These are phyloP conservation scores for Cytospora mali DNA, from an alignment of 2,329 filamentous ascomycete genomes.

Conservation along the genomic window DNA sequence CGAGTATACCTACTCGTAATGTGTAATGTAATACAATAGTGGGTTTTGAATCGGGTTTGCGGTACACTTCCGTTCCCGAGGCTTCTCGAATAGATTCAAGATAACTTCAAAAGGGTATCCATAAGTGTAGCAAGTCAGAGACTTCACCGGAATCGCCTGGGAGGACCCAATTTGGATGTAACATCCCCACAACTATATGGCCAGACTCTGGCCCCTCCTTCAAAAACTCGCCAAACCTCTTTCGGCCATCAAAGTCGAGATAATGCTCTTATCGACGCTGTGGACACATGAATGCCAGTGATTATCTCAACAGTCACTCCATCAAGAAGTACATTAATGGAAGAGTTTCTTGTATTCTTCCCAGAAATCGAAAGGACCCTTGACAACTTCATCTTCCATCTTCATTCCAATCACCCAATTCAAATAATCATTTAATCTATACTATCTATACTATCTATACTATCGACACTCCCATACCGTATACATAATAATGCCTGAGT, in stretches of 20 bases:
- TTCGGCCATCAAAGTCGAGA: constrained; percentile 3
- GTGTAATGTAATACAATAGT: neutral
- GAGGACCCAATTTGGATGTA: neutral
- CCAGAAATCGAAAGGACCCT: neutral
- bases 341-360: too few species aligned
- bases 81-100: neutral
- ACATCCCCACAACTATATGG: neutral
- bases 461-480: constrained; percentile 10
- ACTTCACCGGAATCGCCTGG: neutral
- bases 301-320: neutral
- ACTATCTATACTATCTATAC: neutral
- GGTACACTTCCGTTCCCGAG: neutral
- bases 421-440: neutral
- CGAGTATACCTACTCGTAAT: neutral
- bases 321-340: neutral
- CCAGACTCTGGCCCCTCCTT: neutral
- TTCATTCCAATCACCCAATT: neutral
- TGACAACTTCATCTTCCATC: neutral
- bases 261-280: neutral
- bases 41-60: neutral
- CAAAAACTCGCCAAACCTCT: neutral
- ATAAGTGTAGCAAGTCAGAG: neutral
- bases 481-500: constrained; percentile 44
- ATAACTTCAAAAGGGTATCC: neutral
- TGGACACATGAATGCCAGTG: neutral